phyloP scores from a whole-genome alignment of 179 eudicot genomes.

The Kewa caespitosa region DNA sequence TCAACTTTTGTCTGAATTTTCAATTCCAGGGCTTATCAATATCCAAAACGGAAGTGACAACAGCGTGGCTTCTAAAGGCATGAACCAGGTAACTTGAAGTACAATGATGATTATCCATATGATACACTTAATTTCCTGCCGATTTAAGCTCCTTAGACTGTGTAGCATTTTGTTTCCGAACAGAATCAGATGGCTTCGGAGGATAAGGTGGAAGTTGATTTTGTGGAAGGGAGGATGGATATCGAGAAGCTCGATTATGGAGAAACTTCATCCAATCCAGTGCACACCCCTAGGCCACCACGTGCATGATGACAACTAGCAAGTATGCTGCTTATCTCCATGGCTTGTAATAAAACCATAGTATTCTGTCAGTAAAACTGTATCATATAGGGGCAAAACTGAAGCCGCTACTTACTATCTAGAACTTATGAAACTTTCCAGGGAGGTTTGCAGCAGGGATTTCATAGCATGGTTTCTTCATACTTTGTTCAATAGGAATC shows the following conservation, averaged over 20 bases:
- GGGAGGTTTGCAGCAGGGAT: slow-evolving; percentile 1
- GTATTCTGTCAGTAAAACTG: not conserved
- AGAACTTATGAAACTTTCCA: not conserved
- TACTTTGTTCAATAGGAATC: not conserved
- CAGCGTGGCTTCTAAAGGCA: slow-evolving; percentile 6
- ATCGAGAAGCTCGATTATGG: slow-evolving; percentile 36
- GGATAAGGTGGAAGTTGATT: slow-evolving; percentile 18
- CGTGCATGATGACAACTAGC: slow-evolving; percentile 27
- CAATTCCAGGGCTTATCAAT: slow-evolving; percentile 29
- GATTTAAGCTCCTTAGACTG: not conserved
- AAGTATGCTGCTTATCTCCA: slow-evolving; percentile 13
- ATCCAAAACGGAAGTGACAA: slow-evolving; percentile 21
- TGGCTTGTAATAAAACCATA: slow-evolving; percentile 22
- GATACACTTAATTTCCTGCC: not conserved
- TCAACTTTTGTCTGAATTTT: not conserved
- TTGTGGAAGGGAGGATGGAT: slow-evolving; percentile 26
- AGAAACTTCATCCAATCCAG: slow-evolving; percentile 44
- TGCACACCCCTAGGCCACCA: slow-evolving; percentile 59
- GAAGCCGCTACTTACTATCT: not conserved
- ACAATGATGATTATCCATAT: not conserved
- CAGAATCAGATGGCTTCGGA: slow-evolving; percentile 22
- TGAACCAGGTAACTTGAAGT: slow-evolving; percentile 26
- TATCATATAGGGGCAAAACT: not conserved
- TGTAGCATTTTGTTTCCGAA: not conserved
- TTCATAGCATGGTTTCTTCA: not conserved